Percentiles rank a stretch among this genome's conserved stretches.
These are phyloP conservation scores for Macaranga tanarius DNA, from an alignment of 441 rosid species.

Conservation along the genomic window DNA sequence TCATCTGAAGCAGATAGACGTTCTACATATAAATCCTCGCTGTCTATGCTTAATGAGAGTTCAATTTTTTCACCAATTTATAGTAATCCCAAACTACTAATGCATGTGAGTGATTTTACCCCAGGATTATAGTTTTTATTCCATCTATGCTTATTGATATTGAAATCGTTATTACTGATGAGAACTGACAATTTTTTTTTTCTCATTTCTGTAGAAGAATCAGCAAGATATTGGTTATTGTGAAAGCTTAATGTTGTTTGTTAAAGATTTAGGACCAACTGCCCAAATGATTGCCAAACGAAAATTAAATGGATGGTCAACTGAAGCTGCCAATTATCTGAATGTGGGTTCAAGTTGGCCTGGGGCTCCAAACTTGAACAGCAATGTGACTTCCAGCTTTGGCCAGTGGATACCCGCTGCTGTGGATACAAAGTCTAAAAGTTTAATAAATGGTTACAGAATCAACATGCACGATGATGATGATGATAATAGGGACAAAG, in stretches of 20 bases:
- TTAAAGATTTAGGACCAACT: conserved; percentile 53
- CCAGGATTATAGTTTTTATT: background rate
- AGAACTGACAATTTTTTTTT: conserved; percentile 9
- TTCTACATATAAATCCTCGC: conserved; percentile 38
- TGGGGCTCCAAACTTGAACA: conserved; percentile 16
- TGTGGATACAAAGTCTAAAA: conserved; percentile 7
- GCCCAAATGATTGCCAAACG: conserved; percentile 40
- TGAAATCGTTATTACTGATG: background rate
- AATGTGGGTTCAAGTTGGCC: conserved; percentile 18
- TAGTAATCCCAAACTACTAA: conserved; percentile 26
- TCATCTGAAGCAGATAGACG: conserved; percentile 40
- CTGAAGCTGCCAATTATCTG: conserved; percentile 20
- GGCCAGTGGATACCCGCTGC: conserved; percentile 8
- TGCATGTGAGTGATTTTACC: conserved; percentile 37
- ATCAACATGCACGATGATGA: conserved; percentile 9
- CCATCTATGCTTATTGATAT: background rate
- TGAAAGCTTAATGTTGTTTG: conserved; percentile 47
- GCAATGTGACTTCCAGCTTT: conserved; percentile 16
- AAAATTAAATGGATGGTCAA: conserved; percentile 35
- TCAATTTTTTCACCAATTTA: conserved; percentile 25
- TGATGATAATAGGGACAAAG: conserved; percentile 11
- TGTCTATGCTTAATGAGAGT: conserved; percentile 24
- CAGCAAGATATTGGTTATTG: conserved; percentile 36
- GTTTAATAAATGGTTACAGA: conserved; percentile 3
- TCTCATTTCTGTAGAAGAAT: conserved; percentile 30